Base-by-base conservation (phyloP, 2,329 filamentous ascomycete genomes). In the Fusarium foetens region DNA sequence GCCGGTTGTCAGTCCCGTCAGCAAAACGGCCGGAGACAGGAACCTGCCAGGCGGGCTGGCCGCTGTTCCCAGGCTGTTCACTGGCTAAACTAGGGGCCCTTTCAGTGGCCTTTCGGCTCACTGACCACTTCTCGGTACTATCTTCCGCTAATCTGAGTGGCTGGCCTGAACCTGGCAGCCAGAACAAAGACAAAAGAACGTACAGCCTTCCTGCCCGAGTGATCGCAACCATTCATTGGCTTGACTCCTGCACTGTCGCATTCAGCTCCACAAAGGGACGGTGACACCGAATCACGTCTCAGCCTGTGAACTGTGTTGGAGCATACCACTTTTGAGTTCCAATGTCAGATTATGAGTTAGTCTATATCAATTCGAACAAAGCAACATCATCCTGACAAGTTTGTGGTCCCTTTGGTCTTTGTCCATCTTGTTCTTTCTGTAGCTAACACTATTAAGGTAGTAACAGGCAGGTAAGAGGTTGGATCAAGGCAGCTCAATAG, bases 71-170 rank as follows among this genome's bases (percentile, higher is more conserved):
- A 55, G 36, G 33, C 19, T 64, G 66, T 60, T 66, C 52, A 62
- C 61, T 53, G 46, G 62, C 57, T 60, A 48, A 29, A 36, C 41
- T 29, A 29, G 35, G 48, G 29, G 23, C 31, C 25, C 21, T 42
- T 66, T 46, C 64, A 69, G 58, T 35, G 65, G 36, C 12, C 58
- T 69, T 12, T 68, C 65, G 64, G 66, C 41, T 68, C 65, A 72
- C 46, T 70, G 57, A 66, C 63, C 70, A 73, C 58, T 48, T 55
- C 57, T 55, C 48, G 52, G 69, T 66, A 57, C 58, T 39, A 48
- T 57, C 57, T 38, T 68, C 66, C 58, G 66, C 68, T 70, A 66
- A 70, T 70, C 53, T 72, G 58, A 72, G 62, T 73, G 70, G 70
- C 66, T 73, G 70, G 57, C 52, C 27, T 19, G 36, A 27, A 35